phyloP scores from a whole-genome alignment of 2,329 filamentous ascomycete species.

The Phyllosticta ampelicida region DNA sequence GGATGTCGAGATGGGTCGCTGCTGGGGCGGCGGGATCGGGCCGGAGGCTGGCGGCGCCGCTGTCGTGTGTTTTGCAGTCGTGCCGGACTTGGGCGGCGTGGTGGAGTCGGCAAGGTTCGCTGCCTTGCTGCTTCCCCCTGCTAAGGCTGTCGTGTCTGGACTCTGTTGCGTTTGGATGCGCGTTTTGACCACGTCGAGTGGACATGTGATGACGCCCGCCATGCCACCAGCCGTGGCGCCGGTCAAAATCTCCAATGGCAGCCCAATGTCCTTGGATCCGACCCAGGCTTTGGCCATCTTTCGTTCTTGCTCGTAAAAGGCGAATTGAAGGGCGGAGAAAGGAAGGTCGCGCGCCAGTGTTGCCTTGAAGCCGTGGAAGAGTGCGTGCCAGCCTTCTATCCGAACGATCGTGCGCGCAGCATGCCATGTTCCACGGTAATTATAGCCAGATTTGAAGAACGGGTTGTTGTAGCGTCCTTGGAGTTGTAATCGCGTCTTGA shows the following conservation, averaged over 20 bases:
- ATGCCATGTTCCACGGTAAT: conserved; percentile 78
- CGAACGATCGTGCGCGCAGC: conserved; percentile 76
- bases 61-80: conserved; percentile 20
- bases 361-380: conserved; percentile 96
- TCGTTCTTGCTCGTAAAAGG: conserved; percentile 94
- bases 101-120: not conserved
- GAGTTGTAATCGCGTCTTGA: conserved; percentile 93
- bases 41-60: conserved; percentile 16
- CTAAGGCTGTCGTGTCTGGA: conserved; percentile 25
- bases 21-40: conserved; percentile 35
- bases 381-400: conserved; percentile 68
- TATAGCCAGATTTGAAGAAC: conserved; percentile 87
- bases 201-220: conserved; percentile 88
- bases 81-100: not conserved
- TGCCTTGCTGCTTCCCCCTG: not conserved
- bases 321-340: conserved; percentile 93
- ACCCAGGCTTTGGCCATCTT: conserved; percentile 69
- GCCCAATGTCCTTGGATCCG: conserved; percentile 71
- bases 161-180: conserved; percentile 86
- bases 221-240: conserved; percentile 84
- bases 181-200: conserved; percentile 95
- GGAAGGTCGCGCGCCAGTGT: conserved; percentile 90
- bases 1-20: conserved; percentile 75
- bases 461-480: conserved; percentile 95
- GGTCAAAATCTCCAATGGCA: conserved; percentile 76